These are phyloP conservation scores for Osmanthus fragrans DNA, from an alignment of 257 asterid species.

Conservation along the genomic window DNA sequence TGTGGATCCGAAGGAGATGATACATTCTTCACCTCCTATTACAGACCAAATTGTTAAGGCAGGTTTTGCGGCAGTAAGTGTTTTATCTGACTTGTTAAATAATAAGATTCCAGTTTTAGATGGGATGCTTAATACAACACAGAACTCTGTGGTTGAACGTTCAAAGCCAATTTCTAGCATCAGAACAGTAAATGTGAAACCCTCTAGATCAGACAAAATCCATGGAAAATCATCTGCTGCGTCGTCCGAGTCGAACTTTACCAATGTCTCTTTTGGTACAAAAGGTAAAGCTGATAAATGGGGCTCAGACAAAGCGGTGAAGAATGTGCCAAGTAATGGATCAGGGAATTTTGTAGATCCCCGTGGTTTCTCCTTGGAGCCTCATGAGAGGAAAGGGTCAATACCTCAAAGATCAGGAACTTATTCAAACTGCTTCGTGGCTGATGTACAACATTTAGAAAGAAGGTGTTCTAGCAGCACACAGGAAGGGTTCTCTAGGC, in stretches of 20 bases:
- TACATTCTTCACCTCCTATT: constrained; percentile 57
- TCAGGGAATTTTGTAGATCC: constrained; percentile 35
- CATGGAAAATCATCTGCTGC: constrained; percentile 44
- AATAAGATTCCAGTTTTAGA: constrained; percentile 64
- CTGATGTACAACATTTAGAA: constrained; percentile 42
- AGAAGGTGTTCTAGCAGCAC: constrained; percentile 37
- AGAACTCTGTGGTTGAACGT: constrained; percentile 49
- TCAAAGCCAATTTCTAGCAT: constrained; percentile 47
- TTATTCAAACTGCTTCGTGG: constrained; percentile 38
- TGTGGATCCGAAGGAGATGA: constrained; percentile 28
- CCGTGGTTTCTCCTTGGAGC: constrained; percentile 32
- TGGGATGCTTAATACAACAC: constrained; percentile 39
- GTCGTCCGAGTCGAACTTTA: constrained; percentile 29
- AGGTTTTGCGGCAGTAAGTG: constrained; percentile 85
- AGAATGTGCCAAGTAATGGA: constrained; percentile 30
- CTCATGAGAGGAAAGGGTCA: constrained; percentile 43
- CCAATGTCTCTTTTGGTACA: constrained; percentile 25
- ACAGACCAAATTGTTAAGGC: constrained; percentile 78
- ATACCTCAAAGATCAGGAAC: constrained; percentile 53
- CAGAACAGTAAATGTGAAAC: constrained; percentile 42
- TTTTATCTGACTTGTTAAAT: constrained; percentile 73
- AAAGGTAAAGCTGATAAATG: constrained; percentile 45
- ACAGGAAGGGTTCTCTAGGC: constrained; percentile 44
- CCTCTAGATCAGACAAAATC: constrained; percentile 41
- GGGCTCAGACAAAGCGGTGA: constrained; percentile 34